Evolutionary conservation across 208 protist species (phyloP).

Genomic region (Leishmania lainsoni): DNA sequence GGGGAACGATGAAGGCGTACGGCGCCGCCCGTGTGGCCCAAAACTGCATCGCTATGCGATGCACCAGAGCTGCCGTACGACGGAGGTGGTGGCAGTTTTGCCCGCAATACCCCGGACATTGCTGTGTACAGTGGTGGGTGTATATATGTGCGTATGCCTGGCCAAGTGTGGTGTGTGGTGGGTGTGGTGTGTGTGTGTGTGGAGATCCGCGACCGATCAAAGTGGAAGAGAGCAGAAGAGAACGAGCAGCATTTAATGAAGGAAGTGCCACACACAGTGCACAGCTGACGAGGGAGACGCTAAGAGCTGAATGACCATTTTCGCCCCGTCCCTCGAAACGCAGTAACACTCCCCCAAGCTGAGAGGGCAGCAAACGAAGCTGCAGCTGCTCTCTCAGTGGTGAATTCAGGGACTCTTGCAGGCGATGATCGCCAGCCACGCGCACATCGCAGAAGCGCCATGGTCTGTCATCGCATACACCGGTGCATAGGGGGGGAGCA

Average conservation of each 20-base stretch:
- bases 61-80: not conserved
- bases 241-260: not conserved
- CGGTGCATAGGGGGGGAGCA: not conserved
- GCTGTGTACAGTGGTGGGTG: not conserved
- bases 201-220: not conserved
- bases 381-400: no score
- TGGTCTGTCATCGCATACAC: not conserved
- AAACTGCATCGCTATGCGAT: not conserved
- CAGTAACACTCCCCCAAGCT: no score
- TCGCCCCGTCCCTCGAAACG: no score
- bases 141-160: not conserved
- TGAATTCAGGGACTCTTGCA: no score
- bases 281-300: not conserved
- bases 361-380: no score
- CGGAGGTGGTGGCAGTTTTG: not conserved
- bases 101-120: conserved; percentile 2
- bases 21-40: not conserved
- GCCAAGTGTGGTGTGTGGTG: not conserved
- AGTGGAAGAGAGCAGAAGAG: not conserved
- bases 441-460: not conserved
- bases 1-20: conserved; percentile 7
- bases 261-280: not conserved
- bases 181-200: not conserved
- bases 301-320: no score
- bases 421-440: no score